A percentile compares a stretch with the other conserved stretches of the same genome.
These are phyloP conservation scores for Arabidopsis arenosa DNA, from an alignment of 345 rosid genomes.

Conservation along the genomic window DNA sequence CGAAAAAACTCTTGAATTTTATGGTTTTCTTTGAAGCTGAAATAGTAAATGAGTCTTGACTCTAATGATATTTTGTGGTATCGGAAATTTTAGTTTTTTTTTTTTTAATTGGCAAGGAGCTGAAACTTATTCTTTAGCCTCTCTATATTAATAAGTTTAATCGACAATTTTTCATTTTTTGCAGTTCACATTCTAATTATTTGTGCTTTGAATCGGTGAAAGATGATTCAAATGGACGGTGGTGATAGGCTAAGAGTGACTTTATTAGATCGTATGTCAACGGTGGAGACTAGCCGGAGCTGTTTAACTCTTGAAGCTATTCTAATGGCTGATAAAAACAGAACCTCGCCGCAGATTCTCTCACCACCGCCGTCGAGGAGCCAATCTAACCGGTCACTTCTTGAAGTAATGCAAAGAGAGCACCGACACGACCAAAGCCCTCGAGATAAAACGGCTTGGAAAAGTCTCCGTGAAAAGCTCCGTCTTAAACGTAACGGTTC, in stretches of 20 bases:
- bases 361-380: slow-evolving; percentile 23
- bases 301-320: slow-evolving; percentile 47
- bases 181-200: slow-evolving; percentile 6
- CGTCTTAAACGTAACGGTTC: slow-evolving; percentile 69
- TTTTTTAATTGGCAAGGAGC: no score
- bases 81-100: not conserved
- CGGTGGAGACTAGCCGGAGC: slow-evolving; percentile 48
- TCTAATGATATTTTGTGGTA: not conserved
- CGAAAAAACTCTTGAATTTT: slow-evolving; percentile 8
- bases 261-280: slow-evolving; percentile 53
- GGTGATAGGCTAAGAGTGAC: slow-evolving; percentile 44
- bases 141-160: no score
- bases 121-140: no score
- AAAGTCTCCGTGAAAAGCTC: slow-evolving; percentile 65
- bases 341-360: slow-evolving; percentile 35
- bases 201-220: slow-evolving; percentile 1
- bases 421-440: slow-evolving; percentile 37
- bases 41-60: not conserved
- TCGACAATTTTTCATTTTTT: not conserved
- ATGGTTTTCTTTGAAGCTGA: slow-evolving; percentile 26
- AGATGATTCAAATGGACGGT: slow-evolving; percentile 44
- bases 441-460: slow-evolving; percentile 72
- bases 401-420: slow-evolving; percentile 64
- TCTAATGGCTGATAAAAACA: slow-evolving; percentile 42
- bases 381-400: slow-evolving; percentile 53